Evolutionary conservation across 164 flowering plant genomes (phyloP).

Genomic region (Magnolia sinica): DNA sequence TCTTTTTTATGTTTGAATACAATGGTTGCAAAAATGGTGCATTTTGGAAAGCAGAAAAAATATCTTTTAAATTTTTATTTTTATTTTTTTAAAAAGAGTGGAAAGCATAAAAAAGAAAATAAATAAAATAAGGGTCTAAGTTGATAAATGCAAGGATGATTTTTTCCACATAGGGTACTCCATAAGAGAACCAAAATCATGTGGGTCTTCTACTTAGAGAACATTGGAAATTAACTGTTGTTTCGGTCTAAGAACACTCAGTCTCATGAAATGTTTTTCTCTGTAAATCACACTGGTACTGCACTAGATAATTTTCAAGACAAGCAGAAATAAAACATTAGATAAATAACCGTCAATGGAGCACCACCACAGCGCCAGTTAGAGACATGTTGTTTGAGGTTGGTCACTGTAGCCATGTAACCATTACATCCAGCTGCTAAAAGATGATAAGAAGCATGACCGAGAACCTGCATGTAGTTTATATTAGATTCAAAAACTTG

Average conservation of each 20-base stretch:
- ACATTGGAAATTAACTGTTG: background rate
- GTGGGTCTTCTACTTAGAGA: background rate
- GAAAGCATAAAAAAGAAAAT: too few relatives aligned
- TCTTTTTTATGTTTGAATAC: too few relatives aligned
- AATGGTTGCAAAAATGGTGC: too few relatives aligned
- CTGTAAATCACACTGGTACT: background rate
- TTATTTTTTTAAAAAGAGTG: too few relatives aligned
- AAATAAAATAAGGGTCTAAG: too few relatives aligned
- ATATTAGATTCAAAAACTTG: background rate
- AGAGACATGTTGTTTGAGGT: slow-evolving; percentile 19
- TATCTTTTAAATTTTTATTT: too few relatives aligned
- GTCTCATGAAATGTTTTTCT: background rate
- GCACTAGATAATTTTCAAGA: background rate
- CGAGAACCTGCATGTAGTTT: slow-evolving; percentile 23
- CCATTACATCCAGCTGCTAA: slow-evolving; percentile 24
- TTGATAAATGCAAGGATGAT: too few relatives aligned
- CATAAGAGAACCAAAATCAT: background rate
- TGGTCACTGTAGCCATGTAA: slow-evolving; percentile 28
- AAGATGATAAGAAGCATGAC: slow-evolving; percentile 28
- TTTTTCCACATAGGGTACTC: background rate
- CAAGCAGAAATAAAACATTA: background rate
- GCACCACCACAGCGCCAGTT: slow-evolving; percentile 27
- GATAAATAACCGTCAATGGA: slow-evolving; percentile 20
- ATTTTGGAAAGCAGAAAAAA: too few relatives aligned
- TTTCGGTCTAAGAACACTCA: background rate